Conservation (phyloP, 208 protist species). For the Trypanosoma melophagium region DNA sequence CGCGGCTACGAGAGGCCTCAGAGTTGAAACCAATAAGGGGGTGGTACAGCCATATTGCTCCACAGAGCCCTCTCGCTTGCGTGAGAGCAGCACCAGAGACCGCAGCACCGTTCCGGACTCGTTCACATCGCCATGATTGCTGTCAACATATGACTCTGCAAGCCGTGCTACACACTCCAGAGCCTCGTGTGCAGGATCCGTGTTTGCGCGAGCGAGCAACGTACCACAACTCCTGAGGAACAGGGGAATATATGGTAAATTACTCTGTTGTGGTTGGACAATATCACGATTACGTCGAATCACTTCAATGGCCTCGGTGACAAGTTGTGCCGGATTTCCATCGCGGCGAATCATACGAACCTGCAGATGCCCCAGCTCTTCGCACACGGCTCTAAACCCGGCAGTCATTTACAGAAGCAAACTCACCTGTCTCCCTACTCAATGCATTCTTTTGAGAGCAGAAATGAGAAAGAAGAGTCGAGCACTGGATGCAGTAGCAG, state of each 20-base stretch:
- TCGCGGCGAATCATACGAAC: constrained; percentile 69
- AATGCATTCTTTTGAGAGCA: too few relatives aligned
- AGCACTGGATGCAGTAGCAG: too few relatives aligned
- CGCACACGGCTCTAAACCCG: constrained; percentile 46
- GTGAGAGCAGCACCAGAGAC: constrained; percentile 44
- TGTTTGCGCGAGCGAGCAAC: constrained; percentile 42
- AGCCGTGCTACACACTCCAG: constrained; percentile 38
- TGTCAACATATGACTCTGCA: constrained; percentile 43
- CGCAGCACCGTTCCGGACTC: constrained; percentile 63
- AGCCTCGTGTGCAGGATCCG: constrained; percentile 41
- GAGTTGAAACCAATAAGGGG: background rate
- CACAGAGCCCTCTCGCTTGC: background rate
- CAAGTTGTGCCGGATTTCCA: constrained; percentile 34
- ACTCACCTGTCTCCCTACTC: too few relatives aligned
- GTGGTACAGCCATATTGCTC: background rate
- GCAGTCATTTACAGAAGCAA: constrained; percentile 5
- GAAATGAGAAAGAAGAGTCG: background rate
- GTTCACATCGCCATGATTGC: constrained; percentile 53
- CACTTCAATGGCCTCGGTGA: constrained; percentile 46
- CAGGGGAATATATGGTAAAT: constrained; percentile 40
- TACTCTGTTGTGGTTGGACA: constrained; percentile 21
- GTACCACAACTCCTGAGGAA: constrained; percentile 70
- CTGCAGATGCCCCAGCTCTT: constrained; percentile 76
- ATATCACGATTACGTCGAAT: constrained; percentile 36
- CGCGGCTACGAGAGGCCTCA: constrained; percentile 12